Percentiles rank a stretch among this genome's conserved stretches.
These are phyloP conservation scores for Dactylellina drechsleri DNA, from an alignment of 2,329 filamentous ascomycete genomes.

Conservation along the genomic window DNA sequence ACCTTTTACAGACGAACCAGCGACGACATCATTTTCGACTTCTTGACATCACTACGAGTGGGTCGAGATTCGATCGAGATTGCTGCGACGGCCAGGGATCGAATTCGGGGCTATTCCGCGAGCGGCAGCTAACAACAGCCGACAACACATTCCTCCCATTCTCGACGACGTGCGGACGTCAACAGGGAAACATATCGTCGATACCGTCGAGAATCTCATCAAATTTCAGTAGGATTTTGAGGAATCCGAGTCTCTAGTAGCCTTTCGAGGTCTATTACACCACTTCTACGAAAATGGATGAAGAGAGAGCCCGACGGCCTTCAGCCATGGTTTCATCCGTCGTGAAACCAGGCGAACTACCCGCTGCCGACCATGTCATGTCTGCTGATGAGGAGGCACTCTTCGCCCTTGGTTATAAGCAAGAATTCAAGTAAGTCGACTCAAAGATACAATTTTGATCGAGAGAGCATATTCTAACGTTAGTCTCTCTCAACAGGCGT, in stretches of 20 bases:
- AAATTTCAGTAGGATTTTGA: not conserved
- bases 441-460: not conserved
- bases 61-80: slow-evolving; percentile 7
- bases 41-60: slow-evolving; percentile 15
- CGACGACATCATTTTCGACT: slow-evolving; percentile 3
- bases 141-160: slow-evolving; percentile 5
- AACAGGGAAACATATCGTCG: not conserved
- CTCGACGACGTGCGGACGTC: not conserved
- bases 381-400: slow-evolving; percentile 71
- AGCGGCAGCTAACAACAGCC: slow-evolving; percentile 24
- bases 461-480: slow-evolving; percentile 60
- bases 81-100: not conserved
- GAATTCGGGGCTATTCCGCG: slow-evolving; percentile 26
- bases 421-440: slow-evolving; percentile 63
- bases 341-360: slow-evolving; percentile 65
- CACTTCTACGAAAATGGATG: slow-evolving; percentile 20
- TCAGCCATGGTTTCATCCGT: slow-evolving; percentile 65
- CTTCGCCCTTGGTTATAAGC: slow-evolving; percentile 70
- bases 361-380: slow-evolving; percentile 64
- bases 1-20: slow-evolving; percentile 23
- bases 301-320: slow-evolving; percentile 30
- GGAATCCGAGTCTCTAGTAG: not conserved
- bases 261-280: not conserved
- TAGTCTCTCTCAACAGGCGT: slow-evolving; percentile 72
- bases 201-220: not conserved